A percentile compares a stretch with the other conserved stretches of the same genome.
These are phyloP conservation scores for Kluyveromyces aestuarii DNA, from an alignment of 805 yeast genomes.

Conservation along the genomic window DNA sequence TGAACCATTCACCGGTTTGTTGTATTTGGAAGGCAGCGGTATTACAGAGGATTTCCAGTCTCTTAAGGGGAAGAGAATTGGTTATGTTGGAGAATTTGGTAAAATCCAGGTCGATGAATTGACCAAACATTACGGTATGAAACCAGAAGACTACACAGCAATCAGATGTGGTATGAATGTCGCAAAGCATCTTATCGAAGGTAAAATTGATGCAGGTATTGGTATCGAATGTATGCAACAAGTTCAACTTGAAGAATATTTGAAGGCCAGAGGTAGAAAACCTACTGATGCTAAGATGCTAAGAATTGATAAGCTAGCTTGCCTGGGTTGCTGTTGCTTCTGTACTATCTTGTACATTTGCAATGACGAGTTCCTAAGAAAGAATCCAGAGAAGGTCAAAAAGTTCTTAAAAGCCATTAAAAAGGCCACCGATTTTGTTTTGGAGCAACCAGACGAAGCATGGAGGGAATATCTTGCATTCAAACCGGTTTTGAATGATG, in stretches of 20 bases:
- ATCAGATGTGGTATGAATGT: conserved; percentile 55
- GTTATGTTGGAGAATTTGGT: conserved; percentile 53
- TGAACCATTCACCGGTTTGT: conserved; percentile 49
- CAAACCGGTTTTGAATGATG: conserved; percentile 39
- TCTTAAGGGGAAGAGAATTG: conserved; percentile 44
- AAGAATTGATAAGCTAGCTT: conserved; percentile 47
- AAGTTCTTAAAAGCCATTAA: conserved; percentile 41
- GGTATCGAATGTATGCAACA: conserved; percentile 54
- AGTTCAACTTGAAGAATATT: conserved; percentile 46
- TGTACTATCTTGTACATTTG: conserved; percentile 46
- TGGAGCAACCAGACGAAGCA: conserved; percentile 36
- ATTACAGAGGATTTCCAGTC: conserved; percentile 43
- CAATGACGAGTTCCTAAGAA: conserved; percentile 40
- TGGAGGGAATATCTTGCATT: conserved; percentile 38
- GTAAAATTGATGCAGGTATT: conserved; percentile 48
- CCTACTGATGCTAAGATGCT: conserved; percentile 43
- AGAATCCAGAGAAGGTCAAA: conserved; percentile 38
- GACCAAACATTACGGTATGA: conserved; percentile 47
- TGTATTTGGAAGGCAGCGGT: conserved; percentile 42
- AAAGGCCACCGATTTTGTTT: conserved; percentile 41
- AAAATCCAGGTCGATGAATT: conserved; percentile 50
- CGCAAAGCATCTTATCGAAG: conserved; percentile 45
- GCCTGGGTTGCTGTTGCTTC: conserved; percentile 51
- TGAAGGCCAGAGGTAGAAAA: conserved; percentile 35
- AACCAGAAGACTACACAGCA: conserved; percentile 46